Percentiles rank a stretch among this genome's conserved stretches.
phyloP scores from a whole-genome alignment of 1,139 yeast genomes.

The Pneumocystis canis region DNA sequence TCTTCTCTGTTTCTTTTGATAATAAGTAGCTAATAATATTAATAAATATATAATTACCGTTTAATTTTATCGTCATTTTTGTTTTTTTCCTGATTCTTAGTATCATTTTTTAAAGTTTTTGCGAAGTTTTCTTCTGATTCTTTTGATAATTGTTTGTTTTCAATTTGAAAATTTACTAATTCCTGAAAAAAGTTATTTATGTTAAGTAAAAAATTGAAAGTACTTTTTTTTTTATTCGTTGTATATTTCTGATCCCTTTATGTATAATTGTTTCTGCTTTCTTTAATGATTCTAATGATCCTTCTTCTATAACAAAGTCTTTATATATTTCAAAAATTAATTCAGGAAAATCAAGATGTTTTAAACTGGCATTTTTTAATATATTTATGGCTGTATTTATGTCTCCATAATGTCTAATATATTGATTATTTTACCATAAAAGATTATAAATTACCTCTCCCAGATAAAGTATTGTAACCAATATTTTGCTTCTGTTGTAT shows the following conservation, averaged over 20 bases:
- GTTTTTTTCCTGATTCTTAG: conserved; percentile 10
- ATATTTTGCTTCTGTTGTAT: conserved; percentile 29
- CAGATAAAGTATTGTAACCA: conserved; percentile 37
- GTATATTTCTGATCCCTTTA: conserved; percentile 2
- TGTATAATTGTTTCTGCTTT: conserved; percentile 17
- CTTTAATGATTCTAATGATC: conserved; percentile 22
- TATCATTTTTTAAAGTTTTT: conserved; percentile 5
- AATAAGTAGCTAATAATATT: conserved; percentile 8
- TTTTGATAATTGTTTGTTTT: neutral
- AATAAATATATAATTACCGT: conserved; percentile 5
- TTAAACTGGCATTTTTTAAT: conserved; percentile 25
- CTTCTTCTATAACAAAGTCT: conserved; percentile 29
- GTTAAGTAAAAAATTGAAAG: neutral
- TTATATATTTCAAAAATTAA: conserved; percentile 35
- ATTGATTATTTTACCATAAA: neutral
- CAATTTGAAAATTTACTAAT: neutral
- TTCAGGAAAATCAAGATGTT: conserved; percentile 38
- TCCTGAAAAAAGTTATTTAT: neutral
- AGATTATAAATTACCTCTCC: conserved; percentile 25
- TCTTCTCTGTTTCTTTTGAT: conserved; percentile 42
- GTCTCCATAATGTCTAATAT: conserved; percentile 3
- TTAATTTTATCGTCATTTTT: conserved; percentile 6
- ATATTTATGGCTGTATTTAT: conserved; percentile 15
- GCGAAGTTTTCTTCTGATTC: conserved; percentile 14
- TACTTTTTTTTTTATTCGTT: neutral